Evolutionary conservation across 1,139 yeast species (phyloP), one percentile per base, ranked within the genome.

Genomic region (Geotrichum cucujoidarum): DNA sequence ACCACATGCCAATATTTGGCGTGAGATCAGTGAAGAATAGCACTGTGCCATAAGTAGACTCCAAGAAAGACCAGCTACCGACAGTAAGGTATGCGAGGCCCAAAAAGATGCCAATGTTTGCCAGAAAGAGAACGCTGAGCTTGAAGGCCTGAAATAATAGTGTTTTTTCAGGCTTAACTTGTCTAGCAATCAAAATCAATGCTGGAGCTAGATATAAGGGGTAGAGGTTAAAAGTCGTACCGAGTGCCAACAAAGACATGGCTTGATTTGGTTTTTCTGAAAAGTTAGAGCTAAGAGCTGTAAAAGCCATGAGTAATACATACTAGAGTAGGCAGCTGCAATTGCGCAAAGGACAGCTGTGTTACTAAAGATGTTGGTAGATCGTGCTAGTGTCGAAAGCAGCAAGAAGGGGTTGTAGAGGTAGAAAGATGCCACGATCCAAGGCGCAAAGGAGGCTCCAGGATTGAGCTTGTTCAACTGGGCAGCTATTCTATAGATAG

Each of bases 1-100:
- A 92, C 99, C 99, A 92, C 34, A 92, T 72, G 0, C 98, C 98
- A 55, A 92, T 68, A 65, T 89, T 89, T 20, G 96, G 95, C 4
- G 80, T 74, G 54, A 88, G 78, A 54, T 87, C 88, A 43, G 74
- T 74, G 58, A 86, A 82, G 30, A 73, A 68, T 6, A 88, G 60
- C 8, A 79, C 69, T 0, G 82, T 74, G 14, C 83, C 80, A 60
- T 83, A 86, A 53, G 86, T 80, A 38, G 80, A 76, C 16, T 65
- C 61, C 2, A 88, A 43, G 59, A 84, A 90, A 48, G 74, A 67
- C 72, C 76, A 73, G 10, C 76, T 72, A 13, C 68, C 65, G 7
- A 68, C 62, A 25, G 74, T 70, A 3, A 71, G 53, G 56, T 66
- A 77, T 54, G 81, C 72, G 4, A 68, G 43, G 1, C 57, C 61